These are phyloP conservation scores for Lodderomyces metapsilosis DNA, from an alignment of 1,139 yeast genomes.

Conservation along the genomic window DNA sequence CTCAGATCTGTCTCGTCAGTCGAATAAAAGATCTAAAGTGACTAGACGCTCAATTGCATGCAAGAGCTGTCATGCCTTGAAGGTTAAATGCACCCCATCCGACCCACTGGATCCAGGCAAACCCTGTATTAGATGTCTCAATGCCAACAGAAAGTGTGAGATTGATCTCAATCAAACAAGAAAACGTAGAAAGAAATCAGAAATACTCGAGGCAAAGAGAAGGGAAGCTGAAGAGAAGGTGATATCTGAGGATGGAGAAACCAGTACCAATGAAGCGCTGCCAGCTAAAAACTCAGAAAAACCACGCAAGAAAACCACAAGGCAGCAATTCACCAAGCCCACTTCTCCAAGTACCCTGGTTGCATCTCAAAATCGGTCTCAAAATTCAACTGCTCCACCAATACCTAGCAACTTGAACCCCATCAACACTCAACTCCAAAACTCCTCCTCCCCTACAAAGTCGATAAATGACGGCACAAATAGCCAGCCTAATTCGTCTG, in stretches of 20 bases:
- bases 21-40: slow-evolving; percentile 14
- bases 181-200: slow-evolving; percentile 47
- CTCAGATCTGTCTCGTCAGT: neutral
- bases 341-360: too few species aligned
- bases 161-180: slow-evolving; percentile 63
- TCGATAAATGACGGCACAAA: neutral
- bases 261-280: neutral
- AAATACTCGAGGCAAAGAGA: slow-evolving; percentile 20
- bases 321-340: too few species aligned
- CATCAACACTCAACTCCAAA: neutral
- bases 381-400: slow-evolving; percentile 9
- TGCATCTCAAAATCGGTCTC: neutral
- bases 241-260: neutral
- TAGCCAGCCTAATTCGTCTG: slow-evolving; percentile 3
- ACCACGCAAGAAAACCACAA: neutral
- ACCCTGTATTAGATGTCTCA: slow-evolving; percentile 75
- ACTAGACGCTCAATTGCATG: slow-evolving; percentile 57
- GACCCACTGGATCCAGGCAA: slow-evolving; percentile 55
- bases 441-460: neutral
- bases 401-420: slow-evolving; percentile 10
- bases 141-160: slow-evolving; percentile 62
- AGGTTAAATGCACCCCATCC: slow-evolving; percentile 79
- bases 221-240: slow-evolving; percentile 9
- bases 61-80: slow-evolving; percentile 73
- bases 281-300: neutral